phyloP scores from a whole-genome alignment of 2,329 filamentous ascomycete genomes.

The Trichoderma sp. region DNA sequence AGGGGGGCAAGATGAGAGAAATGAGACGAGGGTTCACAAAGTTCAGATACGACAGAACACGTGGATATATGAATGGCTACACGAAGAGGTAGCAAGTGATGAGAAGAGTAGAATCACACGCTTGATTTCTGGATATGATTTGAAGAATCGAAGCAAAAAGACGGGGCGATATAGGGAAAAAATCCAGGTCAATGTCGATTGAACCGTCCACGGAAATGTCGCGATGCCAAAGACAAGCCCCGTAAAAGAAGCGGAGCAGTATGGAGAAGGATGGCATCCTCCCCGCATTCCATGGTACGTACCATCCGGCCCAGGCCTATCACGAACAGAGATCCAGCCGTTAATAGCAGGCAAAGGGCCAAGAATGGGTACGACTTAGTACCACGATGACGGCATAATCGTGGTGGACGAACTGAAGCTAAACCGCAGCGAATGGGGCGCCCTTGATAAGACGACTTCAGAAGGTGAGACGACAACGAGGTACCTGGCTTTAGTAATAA shows the following conservation, averaged over 20 bases:
- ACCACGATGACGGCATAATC: conserved; percentile 1
- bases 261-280: conserved; percentile 3
- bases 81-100: neutral
- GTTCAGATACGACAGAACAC: neutral
- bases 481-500: neutral
- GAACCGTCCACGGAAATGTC: neutral
- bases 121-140: neutral
- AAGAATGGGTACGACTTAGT: neutral
- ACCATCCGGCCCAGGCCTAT: conserved; percentile 2
- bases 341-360: neutral
- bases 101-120: neutral
- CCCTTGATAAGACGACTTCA: conserved; percentile 6
- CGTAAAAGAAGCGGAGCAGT: conserved; percentile 2
- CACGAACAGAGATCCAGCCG: neutral
- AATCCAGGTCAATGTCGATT: neutral
- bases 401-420: neutral
- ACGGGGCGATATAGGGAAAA: neutral
- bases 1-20: neutral
- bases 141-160: neutral
- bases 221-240: neutral
- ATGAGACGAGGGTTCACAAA: neutral
- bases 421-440: neutral
- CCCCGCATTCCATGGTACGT: conserved; percentile 19
- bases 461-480: conserved; percentile 11
- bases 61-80: neutral